These are phyloP conservation scores for Przewalskia tangutica DNA, from an alignment of 257 asterid species.

Conservation along the genomic window DNA sequence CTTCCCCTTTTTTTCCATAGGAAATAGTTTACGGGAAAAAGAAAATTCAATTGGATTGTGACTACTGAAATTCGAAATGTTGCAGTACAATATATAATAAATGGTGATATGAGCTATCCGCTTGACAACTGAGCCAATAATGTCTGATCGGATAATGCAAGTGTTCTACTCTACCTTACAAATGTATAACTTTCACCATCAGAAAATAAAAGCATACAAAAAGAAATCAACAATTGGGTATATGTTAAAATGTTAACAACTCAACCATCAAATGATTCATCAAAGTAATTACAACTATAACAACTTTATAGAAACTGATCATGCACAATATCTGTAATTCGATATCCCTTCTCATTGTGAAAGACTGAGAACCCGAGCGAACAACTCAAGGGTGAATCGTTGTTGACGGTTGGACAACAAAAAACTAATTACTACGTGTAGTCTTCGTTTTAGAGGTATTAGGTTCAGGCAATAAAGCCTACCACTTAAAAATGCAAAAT, in stretches of 20 bases:
- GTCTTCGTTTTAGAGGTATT: background rate
- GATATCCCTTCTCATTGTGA: no score
- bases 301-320: background rate
- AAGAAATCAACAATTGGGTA: no score
- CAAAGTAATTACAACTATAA: background rate
- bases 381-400: no score
- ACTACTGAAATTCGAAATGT: background rate
- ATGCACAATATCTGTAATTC: background rate
- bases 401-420: no score
- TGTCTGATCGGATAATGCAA: background rate
- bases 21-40: background rate
- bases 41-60: background rate
- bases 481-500: background rate
- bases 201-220: background rate
- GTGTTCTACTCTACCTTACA: background rate
- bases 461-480: background rate
- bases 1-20: background rate
- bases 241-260: background rate
- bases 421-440: no score
- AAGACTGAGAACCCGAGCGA: no score
- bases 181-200: background rate
- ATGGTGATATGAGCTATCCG: background rate
- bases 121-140: background rate
- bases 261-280: background rate
- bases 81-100: background rate